phyloP scores from a whole-genome alignment of 805 yeast species.

The Wickerhamomyces chambardii region DNA sequence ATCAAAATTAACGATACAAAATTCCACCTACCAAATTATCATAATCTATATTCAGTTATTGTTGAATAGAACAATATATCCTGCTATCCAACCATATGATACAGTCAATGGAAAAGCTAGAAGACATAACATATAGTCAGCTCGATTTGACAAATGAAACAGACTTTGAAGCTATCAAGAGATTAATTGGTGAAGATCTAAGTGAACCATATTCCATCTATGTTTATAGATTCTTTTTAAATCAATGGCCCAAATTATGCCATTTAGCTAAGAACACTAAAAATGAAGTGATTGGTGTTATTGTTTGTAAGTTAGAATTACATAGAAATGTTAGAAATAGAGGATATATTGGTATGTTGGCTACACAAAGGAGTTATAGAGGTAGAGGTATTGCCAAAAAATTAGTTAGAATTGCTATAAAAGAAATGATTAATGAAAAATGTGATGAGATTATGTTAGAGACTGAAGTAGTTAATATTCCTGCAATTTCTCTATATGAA shows the following conservation, averaged over 20 bases:
- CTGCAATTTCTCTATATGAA: slow-evolving; percentile 65
- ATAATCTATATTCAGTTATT: too few species aligned
- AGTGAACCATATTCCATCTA: slow-evolving; percentile 93
- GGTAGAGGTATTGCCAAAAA: slow-evolving; percentile 77
- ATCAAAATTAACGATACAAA: too few species aligned
- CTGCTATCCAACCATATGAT: background rate
- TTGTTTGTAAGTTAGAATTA: slow-evolving; percentile 72
- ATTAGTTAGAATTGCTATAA: slow-evolving; percentile 54
- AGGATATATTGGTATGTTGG: slow-evolving; percentile 96
- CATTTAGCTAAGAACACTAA: slow-evolving; percentile 42
- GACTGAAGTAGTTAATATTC: slow-evolving; percentile 75
- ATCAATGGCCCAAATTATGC: slow-evolving; percentile 86
- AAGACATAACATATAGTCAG: slow-evolving; percentile 12
- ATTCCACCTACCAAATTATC: too few species aligned
- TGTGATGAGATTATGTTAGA: slow-evolving; percentile 93
- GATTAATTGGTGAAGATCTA: slow-evolving; percentile 60
- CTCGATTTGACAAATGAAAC: slow-evolving; percentile 16
- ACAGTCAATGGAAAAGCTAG: background rate
- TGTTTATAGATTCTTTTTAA: slow-evolving; percentile 84
- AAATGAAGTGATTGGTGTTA: slow-evolving; percentile 59
- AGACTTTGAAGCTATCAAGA: slow-evolving; percentile 42
- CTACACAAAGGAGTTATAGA: slow-evolving; percentile 63
- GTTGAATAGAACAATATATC: too few species aligned
- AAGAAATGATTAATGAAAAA: slow-evolving; percentile 48
- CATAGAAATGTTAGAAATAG: slow-evolving; percentile 68